Conservation (phyloP, 495 filamentous ascomycete genomes). For the Penicillium desertorum region DNA sequence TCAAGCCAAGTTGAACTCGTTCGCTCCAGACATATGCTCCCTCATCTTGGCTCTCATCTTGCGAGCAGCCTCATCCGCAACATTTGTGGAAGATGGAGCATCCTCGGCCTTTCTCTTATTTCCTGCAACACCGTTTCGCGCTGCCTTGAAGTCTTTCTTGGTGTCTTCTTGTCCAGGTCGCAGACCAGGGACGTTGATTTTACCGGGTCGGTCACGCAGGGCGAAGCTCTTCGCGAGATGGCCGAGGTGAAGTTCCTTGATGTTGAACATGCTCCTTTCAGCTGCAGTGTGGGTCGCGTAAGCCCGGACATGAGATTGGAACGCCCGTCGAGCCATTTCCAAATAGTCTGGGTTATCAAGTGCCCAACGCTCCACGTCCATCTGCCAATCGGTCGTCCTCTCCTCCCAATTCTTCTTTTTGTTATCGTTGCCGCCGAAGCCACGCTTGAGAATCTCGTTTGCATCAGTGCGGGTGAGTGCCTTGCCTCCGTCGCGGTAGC, state of each 20-base stretch:
- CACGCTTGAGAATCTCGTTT: slow-evolving; percentile 61
- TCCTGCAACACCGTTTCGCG: slow-evolving; percentile 34
- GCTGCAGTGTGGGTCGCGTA: slow-evolving; percentile 89
- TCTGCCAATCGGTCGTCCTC: slow-evolving; percentile 72
- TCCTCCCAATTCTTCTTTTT: slow-evolving; percentile 61
- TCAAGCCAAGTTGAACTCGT: slow-evolving; percentile 87
- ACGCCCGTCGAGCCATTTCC: slow-evolving; percentile 75
- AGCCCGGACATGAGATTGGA: slow-evolving; percentile 86
- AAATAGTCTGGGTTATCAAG: slow-evolving; percentile 59
- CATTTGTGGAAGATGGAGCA: slow-evolving; percentile 38
- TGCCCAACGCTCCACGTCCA: slow-evolving; percentile 71
- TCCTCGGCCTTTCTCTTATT: slow-evolving; percentile 45
- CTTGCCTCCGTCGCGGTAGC: slow-evolving; percentile 56
- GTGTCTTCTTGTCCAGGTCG: slow-evolving; percentile 43
- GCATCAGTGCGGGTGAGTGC: slow-evolving; percentile 54
- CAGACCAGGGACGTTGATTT: slow-evolving; percentile 72
- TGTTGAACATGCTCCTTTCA: slow-evolving; percentile 83
- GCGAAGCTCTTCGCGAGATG: slow-evolving; percentile 93
- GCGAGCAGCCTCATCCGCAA: slow-evolving; percentile 62
- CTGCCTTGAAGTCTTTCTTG: slow-evolving; percentile 51
- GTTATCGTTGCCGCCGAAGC: slow-evolving; percentile 50
- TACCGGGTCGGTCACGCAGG: slow-evolving; percentile 81
- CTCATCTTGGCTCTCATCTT: slow-evolving; percentile 83
- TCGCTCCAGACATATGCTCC: slow-evolving; percentile 68
- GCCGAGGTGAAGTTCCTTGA: slow-evolving; percentile 83